Percentiles rank a stretch among this genome's conserved stretches.
Conservation (phyloP, 2,329 filamentous ascomycete species). For the Dothistroma pini region DNA sequence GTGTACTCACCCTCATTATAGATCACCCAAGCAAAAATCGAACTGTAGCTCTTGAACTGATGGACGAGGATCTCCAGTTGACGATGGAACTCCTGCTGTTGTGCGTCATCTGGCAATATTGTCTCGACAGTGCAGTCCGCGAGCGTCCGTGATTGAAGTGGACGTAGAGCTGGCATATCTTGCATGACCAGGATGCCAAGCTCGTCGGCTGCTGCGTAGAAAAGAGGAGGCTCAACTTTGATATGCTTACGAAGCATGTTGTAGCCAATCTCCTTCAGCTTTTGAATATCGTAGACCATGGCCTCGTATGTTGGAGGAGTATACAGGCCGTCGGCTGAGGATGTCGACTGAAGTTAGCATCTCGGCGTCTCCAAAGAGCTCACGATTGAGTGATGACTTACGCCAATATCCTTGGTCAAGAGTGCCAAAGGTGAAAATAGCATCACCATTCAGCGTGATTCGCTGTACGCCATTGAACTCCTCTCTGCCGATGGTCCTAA, state of each 20-base stretch:
- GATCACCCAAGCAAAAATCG: slow-evolving; percentile 64
- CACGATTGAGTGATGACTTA: background rate
- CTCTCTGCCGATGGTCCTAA: slow-evolving; percentile 59
- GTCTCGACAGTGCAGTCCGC: slow-evolving; percentile 25
- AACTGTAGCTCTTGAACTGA: slow-evolving; percentile 62
- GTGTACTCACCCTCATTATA: slow-evolving; percentile 55
- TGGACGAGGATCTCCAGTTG: slow-evolving; percentile 60
- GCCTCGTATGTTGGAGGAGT: slow-evolving; percentile 63
- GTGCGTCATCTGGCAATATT: slow-evolving; percentile 40
- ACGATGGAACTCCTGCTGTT: slow-evolving; percentile 63
- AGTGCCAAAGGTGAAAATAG: slow-evolving; percentile 64
- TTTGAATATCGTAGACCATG: slow-evolving; percentile 62
- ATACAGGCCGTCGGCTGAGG: slow-evolving; percentile 61
- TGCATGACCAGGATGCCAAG: slow-evolving; percentile 65
- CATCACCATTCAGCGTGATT: slow-evolving; percentile 65
- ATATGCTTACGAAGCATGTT: slow-evolving; percentile 72
- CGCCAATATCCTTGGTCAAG: slow-evolving; percentile 60
- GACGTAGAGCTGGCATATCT: slow-evolving; percentile 64
- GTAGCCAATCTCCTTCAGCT: slow-evolving; percentile 63
- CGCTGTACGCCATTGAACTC: slow-evolving; percentile 57
- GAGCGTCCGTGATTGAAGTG: slow-evolving; percentile 34
- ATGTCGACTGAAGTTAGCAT: slow-evolving; percentile 48
- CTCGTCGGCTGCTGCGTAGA: slow-evolving; percentile 64
- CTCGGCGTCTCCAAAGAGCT: background rate
- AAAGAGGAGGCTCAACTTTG: slow-evolving; percentile 64